Evolutionary conservation across 2,329 filamentous ascomycete genomes (phyloP), one percentile per base, ranked within the genome.

Genomic region (Clathrospora elynae): DNA sequence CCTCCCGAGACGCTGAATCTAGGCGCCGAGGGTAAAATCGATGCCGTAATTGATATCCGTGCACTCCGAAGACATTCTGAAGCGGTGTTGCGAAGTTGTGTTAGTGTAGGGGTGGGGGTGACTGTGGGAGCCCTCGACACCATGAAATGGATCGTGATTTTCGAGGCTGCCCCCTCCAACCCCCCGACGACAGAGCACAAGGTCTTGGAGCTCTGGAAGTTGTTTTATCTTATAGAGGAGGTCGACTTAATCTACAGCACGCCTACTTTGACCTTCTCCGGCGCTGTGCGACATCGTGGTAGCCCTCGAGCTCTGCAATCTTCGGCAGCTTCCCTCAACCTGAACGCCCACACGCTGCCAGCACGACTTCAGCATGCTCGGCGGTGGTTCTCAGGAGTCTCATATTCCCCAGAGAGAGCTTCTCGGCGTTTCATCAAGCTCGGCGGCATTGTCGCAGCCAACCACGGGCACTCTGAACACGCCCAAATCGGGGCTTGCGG

Each of bases 71-170:
- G 18, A 6, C 2, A 3, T 6, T 6, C 5, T 3, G 32, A 24
- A 4, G n/a, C 19, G 19, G n/a, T 2, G 22, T 35, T 13, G 35
- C 36, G 30, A 11, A 32, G 39, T 34, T 23, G 26, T 36, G 24
- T 13, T 7, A 24, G 11, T 28, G 39, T 22, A 3, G 13, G 25
- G 25, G 23, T 9, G 13, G 29, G 10, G 16, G 20, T n/a, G n/a
- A n/a, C n/a, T n/a, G 31, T 29, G 31, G 18, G 25, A 14, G 42
- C 6, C 11, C 20, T 49, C 46, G 42, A 49, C 46, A 49, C 40
- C 46, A 49, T 26, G 30, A 28, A 12, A 12, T 25, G 14, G 24
- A 44, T 49, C 41, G 24, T 16, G 33, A 46, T 13, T 16, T 18
- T 42, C 20, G 16, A 12, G 11, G 17, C n/a, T 14, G 30, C 41